A percentile compares a stretch with the other conserved stretches of the same genome.
Conservation (phyloP, 768 basidiomycete genomes). For the Tylopilus felleus region DNA sequence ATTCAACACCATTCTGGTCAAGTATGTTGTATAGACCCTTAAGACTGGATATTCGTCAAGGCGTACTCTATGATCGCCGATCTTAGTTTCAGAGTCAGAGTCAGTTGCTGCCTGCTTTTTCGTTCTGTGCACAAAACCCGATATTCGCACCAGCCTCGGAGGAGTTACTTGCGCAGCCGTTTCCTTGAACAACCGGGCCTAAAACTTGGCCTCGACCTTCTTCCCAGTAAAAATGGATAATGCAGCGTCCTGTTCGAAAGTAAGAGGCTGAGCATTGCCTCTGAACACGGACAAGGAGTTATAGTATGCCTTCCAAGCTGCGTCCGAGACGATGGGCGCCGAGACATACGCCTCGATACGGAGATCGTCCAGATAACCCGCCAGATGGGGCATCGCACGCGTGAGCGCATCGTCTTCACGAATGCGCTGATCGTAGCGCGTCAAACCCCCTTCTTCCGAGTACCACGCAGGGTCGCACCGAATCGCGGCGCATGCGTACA, state of each 20-base stretch:
- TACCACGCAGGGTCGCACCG: constrained; percentile 3
- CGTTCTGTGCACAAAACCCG: too few relatives aligned
- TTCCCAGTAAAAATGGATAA: too few relatives aligned
- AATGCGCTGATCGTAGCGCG: constrained; percentile 41
- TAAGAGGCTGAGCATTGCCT: constrained; percentile 33
- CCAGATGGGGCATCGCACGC: constrained; percentile 30
- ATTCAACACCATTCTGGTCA: background rate
- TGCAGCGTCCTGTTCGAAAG: too few relatives aligned
- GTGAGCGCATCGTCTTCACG: constrained; percentile 42
- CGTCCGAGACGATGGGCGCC: constrained; percentile 53
- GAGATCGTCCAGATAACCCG: constrained; percentile 40
- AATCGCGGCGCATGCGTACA: constrained; percentile 48
- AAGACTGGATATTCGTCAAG: too few relatives aligned
- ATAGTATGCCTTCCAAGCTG: constrained; percentile 47
- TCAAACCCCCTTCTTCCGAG: background rate
- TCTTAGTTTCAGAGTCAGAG: too few relatives aligned
- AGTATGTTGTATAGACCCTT: background rate
- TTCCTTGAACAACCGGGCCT: too few relatives aligned
- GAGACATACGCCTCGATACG: constrained; percentile 46
- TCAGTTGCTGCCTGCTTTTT: too few relatives aligned
- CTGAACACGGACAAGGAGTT: constrained; percentile 38
- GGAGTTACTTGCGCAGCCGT: too few relatives aligned
- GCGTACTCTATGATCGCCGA: too few relatives aligned
- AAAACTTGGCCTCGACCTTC: background rate
- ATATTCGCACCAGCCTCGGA: too few relatives aligned